phyloP scores from a whole-genome alignment of 768 basidiomycete genomes.

The Cystoderma amianthinum region DNA sequence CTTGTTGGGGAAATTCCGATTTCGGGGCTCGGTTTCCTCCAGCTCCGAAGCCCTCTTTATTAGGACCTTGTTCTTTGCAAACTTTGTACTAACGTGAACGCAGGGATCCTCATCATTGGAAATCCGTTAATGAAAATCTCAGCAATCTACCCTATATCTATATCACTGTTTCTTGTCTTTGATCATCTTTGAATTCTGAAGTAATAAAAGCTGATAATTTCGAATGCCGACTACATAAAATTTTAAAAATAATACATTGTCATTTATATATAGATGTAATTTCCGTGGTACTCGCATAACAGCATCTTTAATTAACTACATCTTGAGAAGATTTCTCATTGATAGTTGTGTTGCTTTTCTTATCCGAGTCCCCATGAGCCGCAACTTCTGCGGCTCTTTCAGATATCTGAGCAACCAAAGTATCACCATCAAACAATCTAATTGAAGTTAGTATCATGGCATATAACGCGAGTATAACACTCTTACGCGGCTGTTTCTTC shows the following conservation, averaged over 20 bases:
- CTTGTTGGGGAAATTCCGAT: too few species aligned
- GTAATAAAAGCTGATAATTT: neutral
- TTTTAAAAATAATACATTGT: neutral
- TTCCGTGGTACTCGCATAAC: neutral
- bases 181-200: conserved; percentile 2
- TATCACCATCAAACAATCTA: conserved; percentile 52
- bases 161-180: too few species aligned
- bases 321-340: conserved; percentile 12
- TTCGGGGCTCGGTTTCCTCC: too few species aligned
- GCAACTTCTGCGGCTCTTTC: conserved; percentile 17
- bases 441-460: conserved; percentile 3
- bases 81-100: too few species aligned
- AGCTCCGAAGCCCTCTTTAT: too few species aligned
- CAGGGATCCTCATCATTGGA: too few species aligned
- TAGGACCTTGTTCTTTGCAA: too few species aligned
- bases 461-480: neutral
- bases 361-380: conserved; percentile 7
- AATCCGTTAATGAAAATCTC: too few species aligned
- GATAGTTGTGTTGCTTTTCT: conserved; percentile 7
- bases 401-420: conserved; percentile 28
- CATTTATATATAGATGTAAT: neutral
- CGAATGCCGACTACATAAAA: neutral
- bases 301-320: conserved; percentile 5
- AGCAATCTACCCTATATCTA: too few species aligned
- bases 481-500: conserved; percentile 53